phyloP scores from a whole-genome alignment of 2,329 filamentous ascomycete species.

The Beauveria sp. region DNA sequence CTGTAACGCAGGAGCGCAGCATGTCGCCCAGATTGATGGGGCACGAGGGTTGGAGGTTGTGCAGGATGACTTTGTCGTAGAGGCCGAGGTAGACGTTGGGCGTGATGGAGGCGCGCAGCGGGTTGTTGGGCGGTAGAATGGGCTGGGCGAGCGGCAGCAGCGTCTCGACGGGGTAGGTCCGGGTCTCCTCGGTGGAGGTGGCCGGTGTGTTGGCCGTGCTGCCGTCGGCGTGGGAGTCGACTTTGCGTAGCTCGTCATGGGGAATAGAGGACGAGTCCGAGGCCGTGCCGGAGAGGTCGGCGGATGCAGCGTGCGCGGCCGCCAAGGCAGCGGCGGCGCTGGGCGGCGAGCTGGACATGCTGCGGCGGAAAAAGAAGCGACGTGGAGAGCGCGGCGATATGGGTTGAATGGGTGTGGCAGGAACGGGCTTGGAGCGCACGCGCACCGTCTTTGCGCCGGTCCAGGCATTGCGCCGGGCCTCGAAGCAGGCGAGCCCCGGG shows the following conservation, averaged over 20 bases:
- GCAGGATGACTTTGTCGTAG: conserved; percentile 81
- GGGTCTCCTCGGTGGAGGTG: conserved; percentile 6
- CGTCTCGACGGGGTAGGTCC: conserved; percentile 46
- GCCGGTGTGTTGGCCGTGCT: conserved; percentile 3
- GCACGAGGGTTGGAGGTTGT: conserved; percentile 72
- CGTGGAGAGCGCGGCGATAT: conserved; percentile 39
- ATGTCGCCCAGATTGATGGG: conserved; percentile 83
- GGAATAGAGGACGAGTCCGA: conserved; percentile 36
- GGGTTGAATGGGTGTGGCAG: conserved; percentile 29
- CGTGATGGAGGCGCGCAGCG: conserved; percentile 69
- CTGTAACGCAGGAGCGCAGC: conserved; percentile 70
- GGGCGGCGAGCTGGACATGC: conserved; percentile 33
- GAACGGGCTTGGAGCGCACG: conserved; percentile 40
- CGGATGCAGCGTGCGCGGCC: conserved; percentile 14
- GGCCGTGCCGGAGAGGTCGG: conserved; percentile 23
- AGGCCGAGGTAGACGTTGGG: conserved; percentile 70
- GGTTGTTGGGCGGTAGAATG: conserved; percentile 64
- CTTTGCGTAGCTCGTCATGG: conserved; percentile 27
- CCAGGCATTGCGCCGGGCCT: conserved; percentile 73
- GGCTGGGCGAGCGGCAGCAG: conserved; percentile 67
- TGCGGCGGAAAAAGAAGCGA: conserved; percentile 43
- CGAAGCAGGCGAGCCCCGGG: conserved; percentile 71
- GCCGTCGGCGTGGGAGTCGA: conserved; percentile 21
- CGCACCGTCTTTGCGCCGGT: conserved; percentile 63
- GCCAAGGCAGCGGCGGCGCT: conserved; percentile 18